phyloP scores from a whole-genome alignment of 192 early-diverging fungal species.

The Coemansia asiatica region DNA sequence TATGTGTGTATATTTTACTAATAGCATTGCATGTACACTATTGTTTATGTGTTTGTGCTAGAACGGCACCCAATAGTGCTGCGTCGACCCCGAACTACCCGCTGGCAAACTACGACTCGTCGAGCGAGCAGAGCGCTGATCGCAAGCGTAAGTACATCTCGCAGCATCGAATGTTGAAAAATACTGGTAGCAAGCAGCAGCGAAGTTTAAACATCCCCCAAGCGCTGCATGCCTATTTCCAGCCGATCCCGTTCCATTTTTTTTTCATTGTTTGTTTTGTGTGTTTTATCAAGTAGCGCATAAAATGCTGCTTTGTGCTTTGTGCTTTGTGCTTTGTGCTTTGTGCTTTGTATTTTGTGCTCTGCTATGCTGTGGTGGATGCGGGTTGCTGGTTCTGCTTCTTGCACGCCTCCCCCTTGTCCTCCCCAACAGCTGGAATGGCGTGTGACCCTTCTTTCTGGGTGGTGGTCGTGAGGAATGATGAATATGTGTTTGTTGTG shows the following conservation, averaged over 20 bases:
- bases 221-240: not conserved
- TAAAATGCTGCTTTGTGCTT: too few species aligned
- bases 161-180: not conserved
- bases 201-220: conserved; percentile 3
- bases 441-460: conserved; percentile 4
- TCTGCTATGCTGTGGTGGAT: not conserved
- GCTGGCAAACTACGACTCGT: conserved; percentile 39
- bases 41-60: not conserved
- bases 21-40: too few species aligned
- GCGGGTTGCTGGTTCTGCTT: not conserved
- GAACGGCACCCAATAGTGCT: conserved; percentile 32
- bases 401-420: not conserved
- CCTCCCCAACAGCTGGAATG: conserved; percentile 9
- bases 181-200: too few species aligned
- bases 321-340: not conserved
- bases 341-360: not conserved
- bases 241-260: not conserved
- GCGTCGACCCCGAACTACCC: conserved; percentile 42
- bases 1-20: not conserved
- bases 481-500: not conserved
- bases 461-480: too few species aligned
- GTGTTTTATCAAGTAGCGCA: too few species aligned
- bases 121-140: conserved; percentile 43
- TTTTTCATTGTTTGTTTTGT: too few species aligned
- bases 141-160: conserved; percentile 30